These are phyloP conservation scores for Diplosphaera chodatii DNA, from an alignment of 139 green algal genomes.

Conservation along the genomic window DNA sequence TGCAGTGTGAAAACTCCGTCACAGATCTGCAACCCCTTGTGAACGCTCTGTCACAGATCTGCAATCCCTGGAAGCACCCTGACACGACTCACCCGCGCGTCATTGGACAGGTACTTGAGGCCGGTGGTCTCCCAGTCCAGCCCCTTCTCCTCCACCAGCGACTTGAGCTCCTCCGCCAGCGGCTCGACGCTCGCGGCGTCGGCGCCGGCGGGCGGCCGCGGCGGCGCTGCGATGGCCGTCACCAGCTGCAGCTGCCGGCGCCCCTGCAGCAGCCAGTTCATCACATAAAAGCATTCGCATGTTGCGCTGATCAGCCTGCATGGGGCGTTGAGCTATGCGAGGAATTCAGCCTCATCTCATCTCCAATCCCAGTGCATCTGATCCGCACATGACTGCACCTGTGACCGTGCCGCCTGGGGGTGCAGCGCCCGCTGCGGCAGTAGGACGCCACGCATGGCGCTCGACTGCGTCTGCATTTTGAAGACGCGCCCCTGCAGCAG, in stretches of 20 bases:
- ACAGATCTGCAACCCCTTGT: too few relatives aligned
- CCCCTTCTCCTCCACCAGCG: slow-evolving; percentile 19
- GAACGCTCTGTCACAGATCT: too few relatives aligned
- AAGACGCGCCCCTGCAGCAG: too few relatives aligned
- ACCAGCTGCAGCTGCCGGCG: background rate
- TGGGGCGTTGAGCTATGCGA: too few relatives aligned
- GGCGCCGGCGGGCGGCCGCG: background rate
- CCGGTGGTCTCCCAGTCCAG: slow-evolving; percentile 35
- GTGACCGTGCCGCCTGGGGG: background rate
- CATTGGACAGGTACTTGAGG: slow-evolving; percentile 56
- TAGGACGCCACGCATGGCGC: background rate
- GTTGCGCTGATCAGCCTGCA: too few relatives aligned
- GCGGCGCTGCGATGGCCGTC: background rate
- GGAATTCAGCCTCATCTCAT: too few relatives aligned
- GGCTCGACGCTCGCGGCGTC: background rate
- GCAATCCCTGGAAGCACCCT: too few relatives aligned
- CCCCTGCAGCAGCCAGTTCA: too few relatives aligned
- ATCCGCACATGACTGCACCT: too few relatives aligned
- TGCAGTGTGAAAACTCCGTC: too few relatives aligned
- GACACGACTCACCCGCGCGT: slow-evolving; percentile 28
- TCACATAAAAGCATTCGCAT: too few relatives aligned
- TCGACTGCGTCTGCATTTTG: background rate
- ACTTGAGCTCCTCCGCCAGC: slow-evolving; percentile 20
- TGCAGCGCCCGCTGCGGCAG: background rate
- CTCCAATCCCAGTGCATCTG: too few relatives aligned